Conservation (phyloP, 768 basidiomycete genomes). For the Rickenella mellea region DNA sequence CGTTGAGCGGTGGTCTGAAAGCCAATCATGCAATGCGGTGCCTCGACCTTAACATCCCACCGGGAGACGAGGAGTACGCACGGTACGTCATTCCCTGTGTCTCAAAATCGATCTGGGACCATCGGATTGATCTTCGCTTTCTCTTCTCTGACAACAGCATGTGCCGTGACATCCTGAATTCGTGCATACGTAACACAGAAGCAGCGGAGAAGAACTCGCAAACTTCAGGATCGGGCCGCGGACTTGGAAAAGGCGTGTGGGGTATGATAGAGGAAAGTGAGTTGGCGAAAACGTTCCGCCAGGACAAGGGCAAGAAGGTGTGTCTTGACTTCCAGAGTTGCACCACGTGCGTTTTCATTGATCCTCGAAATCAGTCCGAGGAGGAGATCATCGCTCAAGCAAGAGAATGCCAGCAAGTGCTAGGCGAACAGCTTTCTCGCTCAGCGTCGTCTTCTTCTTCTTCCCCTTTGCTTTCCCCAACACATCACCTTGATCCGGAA, state of each 20-base stretch:
- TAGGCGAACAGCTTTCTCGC: conserved; percentile 23
- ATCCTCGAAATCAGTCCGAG: conserved; percentile 23
- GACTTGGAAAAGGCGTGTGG: conserved; percentile 63
- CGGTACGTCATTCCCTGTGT: conserved; percentile 19
- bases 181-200: conserved; percentile 91
- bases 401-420: conserved; percentile 27
- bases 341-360: conserved; percentile 5
- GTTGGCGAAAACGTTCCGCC: conserved; percentile 59
- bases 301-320: conserved; percentile 49
- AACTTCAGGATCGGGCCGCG: conserved; percentile 34
- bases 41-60: conserved; percentile 87
- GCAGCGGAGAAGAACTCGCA: conserved; percentile 46
- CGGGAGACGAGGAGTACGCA: conserved; percentile 73
- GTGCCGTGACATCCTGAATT: conserved; percentile 82
- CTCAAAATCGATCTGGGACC: neutral
- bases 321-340: conserved; percentile 3
- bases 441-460: conserved; percentile 14
- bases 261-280: conserved; percentile 81
- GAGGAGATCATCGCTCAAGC: conserved; percentile 40
- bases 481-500: conserved; percentile 22
- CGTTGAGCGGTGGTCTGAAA: conserved; percentile 78
- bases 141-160: conserved; percentile 40
- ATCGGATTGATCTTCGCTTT: conserved; percentile 15
- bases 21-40: conserved; percentile 83
- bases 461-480: conserved; percentile 13